Evolutionary conservation across 768 basidiomycete species (phyloP), one percentile per base, ranked within the genome.

Genomic region (Serendipita sp.): DNA sequence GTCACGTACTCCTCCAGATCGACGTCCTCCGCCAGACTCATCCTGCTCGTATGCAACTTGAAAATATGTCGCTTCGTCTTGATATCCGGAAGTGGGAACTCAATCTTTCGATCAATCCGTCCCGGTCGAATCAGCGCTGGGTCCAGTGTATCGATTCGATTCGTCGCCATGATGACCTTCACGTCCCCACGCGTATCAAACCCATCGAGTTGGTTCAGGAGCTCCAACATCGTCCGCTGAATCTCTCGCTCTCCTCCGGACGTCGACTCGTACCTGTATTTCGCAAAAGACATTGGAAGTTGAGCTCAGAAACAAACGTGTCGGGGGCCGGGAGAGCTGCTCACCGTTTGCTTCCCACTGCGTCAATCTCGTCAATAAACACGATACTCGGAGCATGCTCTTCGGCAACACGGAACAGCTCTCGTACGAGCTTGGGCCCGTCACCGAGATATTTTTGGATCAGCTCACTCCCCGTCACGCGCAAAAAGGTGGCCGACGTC

Each of bases 61-160:
- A 99, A 98, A 72, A 99, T 99, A 73, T 96, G 94, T 14, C 95
- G 87, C 73, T 99, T 99, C 60, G 96, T 98, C 80, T 99, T 99
- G 66, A 95, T 84, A 69, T 99, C 96, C 14, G 96, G 96, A 33
- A 98, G 75, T 16, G 93, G 94, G 78, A 95, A 96, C 72, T 96
- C 96, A 60, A 99, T 99, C 78, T 99, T 99, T 61, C 96, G 83
- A 70, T 99, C 96, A 66, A 99, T 98, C 69, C 96, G 91, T 51
- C 96, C 96, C 3, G 96, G 96, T 60, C 96, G 89, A 70, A 99
- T 96, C 64, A 99, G 84, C 17, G 96, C 96, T 62, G 96, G 96
- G 74, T 99, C 96, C 30, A 99, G 81, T 2, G 91, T 85, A 72
- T 98, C 95, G 68, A 99, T 99, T 75, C 81, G 85, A 76, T 99